A percentile compares a stretch with the other conserved stretches of the same genome.
Evolutionary conservation across 1,284 basidiomycete species (phyloP).

Genomic region (Inonotus obliquus): DNA sequence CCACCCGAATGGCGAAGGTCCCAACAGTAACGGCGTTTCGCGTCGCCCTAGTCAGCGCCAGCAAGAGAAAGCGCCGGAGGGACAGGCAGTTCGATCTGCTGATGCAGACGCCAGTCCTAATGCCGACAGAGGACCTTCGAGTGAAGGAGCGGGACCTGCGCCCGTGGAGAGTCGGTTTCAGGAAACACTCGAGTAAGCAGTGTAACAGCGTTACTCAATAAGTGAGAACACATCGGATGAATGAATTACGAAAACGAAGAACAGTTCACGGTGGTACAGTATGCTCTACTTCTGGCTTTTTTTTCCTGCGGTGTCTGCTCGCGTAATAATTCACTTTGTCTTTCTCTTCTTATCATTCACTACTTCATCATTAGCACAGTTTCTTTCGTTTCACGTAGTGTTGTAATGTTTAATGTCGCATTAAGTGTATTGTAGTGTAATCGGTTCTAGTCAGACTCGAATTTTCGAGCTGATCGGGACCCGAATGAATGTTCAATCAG

Average conservation of each 20-base stretch:
- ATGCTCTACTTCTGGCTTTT: too few relatives aligned
- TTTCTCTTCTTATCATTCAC: too few relatives aligned
- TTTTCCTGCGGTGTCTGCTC: too few relatives aligned
- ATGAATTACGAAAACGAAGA: background rate
- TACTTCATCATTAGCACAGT: too few relatives aligned
- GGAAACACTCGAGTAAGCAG: slow-evolving; percentile 26
- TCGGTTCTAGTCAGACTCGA: too few relatives aligned
- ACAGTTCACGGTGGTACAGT: too few relatives aligned
- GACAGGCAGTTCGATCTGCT: slow-evolving; percentile 34
- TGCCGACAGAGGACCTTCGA: slow-evolving; percentile 19
- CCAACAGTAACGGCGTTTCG: slow-evolving; percentile 30
- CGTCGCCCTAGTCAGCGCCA: slow-evolving; percentile 54
- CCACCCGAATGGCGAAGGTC: slow-evolving; percentile 21
- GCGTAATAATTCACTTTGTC: too few relatives aligned
- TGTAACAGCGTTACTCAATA: background rate
- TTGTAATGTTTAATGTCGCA: too few relatives aligned
- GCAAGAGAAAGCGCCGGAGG: slow-evolving; percentile 69
- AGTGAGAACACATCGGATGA: background rate
- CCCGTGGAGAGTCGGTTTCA: slow-evolving; percentile 38
- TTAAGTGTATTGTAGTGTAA: too few relatives aligned
- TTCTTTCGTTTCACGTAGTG: too few relatives aligned
- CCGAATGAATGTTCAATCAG: too few relatives aligned
- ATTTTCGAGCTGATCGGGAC: background rate
- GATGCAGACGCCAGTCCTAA: slow-evolving; percentile 18
- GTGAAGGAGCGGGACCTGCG: slow-evolving; percentile 30